phyloP scores from a whole-genome alignment of 306 rosid genomes.

The Casuarina cunninghamiana region DNA sequence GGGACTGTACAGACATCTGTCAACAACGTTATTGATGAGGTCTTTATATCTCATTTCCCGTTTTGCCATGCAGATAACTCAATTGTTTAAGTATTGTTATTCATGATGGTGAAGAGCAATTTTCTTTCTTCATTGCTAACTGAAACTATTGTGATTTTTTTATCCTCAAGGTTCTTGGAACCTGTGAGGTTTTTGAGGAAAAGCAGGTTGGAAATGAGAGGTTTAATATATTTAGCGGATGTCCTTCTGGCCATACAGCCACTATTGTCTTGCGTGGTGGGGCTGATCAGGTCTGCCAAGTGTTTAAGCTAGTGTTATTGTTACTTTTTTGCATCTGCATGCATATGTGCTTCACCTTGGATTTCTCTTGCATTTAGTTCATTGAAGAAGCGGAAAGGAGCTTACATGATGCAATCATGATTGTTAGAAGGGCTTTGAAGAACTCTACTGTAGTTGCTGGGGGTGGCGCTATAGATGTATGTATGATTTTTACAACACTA shows the following conservation, averaged over 20 bases:
- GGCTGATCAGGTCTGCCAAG: constrained; percentile 82
- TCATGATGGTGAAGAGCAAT: background rate
- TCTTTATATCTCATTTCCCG: constrained; percentile 14
- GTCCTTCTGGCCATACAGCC: constrained; percentile 93
- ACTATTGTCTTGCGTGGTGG: constrained; percentile 99
- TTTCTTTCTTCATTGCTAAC: background rate
- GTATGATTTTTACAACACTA: constrained; percentile 43
- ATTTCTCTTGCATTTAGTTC: constrained; percentile 51
- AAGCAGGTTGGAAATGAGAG: constrained; percentile 97
- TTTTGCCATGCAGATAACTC: background rate
- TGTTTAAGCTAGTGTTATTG: background rate
- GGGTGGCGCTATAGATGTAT: constrained; percentile 99
- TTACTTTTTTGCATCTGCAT: background rate
- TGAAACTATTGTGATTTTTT: background rate
- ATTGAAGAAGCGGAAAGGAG: constrained; percentile 99
- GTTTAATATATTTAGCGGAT: constrained; percentile 91
- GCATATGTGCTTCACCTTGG: constrained; percentile 6
- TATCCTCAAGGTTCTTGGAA: constrained; percentile 80
- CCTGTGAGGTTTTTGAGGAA: constrained; percentile 92
- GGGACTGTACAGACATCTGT: constrained; percentile 98
- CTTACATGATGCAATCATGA: constrained; percentile 98
- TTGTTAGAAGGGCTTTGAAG: constrained; percentile 94
- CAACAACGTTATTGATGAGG: constrained; percentile 92
- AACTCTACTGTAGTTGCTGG: constrained; percentile 98
- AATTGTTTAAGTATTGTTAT: background rate